Conservation (phyloP, 306 rosid genomes). For the Dalbergia oliveri region DNA sequence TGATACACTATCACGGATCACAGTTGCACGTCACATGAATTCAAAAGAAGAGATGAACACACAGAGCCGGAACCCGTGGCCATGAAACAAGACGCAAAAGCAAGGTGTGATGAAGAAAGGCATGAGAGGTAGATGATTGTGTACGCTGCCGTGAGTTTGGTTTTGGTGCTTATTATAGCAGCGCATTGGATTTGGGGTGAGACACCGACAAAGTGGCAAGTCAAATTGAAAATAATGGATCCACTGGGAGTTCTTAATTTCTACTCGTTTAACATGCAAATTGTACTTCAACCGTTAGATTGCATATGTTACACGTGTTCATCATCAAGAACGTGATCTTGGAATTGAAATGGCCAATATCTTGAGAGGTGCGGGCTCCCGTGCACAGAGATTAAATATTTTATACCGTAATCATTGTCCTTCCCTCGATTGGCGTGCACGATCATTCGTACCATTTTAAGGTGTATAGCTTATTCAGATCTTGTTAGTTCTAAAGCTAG, state of each 20-base stretch:
- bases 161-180: slow-evolving; percentile 20
- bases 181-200: not conserved
- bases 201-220: slow-evolving; percentile 42
- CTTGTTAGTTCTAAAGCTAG: too few species aligned
- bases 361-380: slow-evolving; percentile 20
- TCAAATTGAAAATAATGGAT: not conserved
- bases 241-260: slow-evolving; percentile 42
- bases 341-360: not conserved
- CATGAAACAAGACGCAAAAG: not conserved
- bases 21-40: slow-evolving; percentile 47
- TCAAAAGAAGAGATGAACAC: not conserved
- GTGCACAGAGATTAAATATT: not conserved
- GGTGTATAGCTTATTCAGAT: too few species aligned
- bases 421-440: too few species aligned
- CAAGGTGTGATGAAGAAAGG: slow-evolving; percentile 1
- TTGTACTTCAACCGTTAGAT: slow-evolving; percentile 42
- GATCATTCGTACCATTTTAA: too few species aligned
- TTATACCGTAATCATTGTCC: too few species aligned
- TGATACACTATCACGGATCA: slow-evolving; percentile 54
- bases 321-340: not conserved
- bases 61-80: not conserved
- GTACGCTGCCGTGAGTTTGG: not conserved
- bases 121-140: not conserved
- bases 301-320: not conserved
- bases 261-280: slow-evolving; percentile 53